phyloP scores from a whole-genome alignment of 164 flowering plant species.

The Aristolochia contorta region DNA sequence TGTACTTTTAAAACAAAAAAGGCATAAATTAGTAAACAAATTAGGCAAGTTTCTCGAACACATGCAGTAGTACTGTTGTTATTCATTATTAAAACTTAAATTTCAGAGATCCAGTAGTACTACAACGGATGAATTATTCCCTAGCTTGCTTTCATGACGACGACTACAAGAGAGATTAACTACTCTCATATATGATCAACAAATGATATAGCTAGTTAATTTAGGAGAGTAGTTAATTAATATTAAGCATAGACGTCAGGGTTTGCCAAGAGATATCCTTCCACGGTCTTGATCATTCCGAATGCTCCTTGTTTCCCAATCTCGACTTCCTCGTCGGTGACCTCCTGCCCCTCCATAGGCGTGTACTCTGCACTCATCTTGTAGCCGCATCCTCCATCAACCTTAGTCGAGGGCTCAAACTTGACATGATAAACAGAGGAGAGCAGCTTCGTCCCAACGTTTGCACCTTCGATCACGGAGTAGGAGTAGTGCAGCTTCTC shows the following conservation, averaged over 20 bases:
- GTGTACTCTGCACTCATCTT: background rate
- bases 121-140: no score
- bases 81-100: no score
- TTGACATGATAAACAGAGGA: constrained; percentile 3
- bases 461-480: constrained; percentile 1
- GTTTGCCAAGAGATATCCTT: constrained; percentile 1
- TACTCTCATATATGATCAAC: no score
- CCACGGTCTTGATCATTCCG: constrained; percentile 6
- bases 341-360: background rate
- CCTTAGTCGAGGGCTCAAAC: background rate
- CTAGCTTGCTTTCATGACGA: no score
- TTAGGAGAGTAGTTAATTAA: no score
- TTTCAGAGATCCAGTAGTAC: no score
- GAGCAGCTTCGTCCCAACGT: constrained; percentile 2
- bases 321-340: constrained; percentile 1
- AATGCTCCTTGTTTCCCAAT: background rate
- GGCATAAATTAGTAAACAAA: no score
- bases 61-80: no score
- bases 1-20: no score
- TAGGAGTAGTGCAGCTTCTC: constrained; percentile 1
- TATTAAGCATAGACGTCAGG: constrained; percentile 4
- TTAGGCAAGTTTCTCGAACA: no score
- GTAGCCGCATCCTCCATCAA: background rate
- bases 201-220: no score
- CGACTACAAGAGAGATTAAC: no score